These are phyloP conservation scores for Pythium sukuiense DNA, from an alignment of 352 stramenopile species.

Conservation along the genomic window DNA sequence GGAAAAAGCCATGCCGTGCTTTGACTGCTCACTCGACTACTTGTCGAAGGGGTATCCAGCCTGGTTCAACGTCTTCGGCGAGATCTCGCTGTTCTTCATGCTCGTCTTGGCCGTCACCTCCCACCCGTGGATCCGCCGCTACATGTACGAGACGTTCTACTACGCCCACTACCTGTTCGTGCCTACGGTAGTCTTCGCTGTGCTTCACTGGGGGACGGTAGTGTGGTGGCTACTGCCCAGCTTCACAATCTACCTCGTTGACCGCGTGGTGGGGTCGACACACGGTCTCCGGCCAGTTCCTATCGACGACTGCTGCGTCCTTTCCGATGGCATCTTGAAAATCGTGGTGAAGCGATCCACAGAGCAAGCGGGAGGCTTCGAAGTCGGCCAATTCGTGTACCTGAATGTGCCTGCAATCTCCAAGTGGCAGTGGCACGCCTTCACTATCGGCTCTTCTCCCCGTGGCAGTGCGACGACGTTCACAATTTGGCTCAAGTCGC, in stretches of 20 bases:
- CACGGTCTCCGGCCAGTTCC: conserved; percentile 30
- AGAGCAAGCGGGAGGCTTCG: conserved; percentile 21
- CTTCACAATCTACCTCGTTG: conserved; percentile 38
- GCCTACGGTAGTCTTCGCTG: conserved; percentile 33
- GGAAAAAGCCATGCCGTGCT: conserved; percentile 37
- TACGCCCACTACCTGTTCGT: conserved; percentile 39
- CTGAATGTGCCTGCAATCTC: conserved; percentile 46
- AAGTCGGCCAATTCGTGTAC: conserved; percentile 47
- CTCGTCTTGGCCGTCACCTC: conserved; percentile 33
- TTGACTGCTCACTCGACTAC: conserved; percentile 30
- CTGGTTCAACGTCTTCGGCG: conserved; percentile 49
- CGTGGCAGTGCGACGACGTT: conserved; percentile 22
- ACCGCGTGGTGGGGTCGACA: conserved; percentile 30
- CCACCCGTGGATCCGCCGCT: conserved; percentile 37
- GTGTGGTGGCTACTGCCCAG: conserved; percentile 41
- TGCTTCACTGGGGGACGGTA: conserved; percentile 39
- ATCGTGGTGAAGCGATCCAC: conserved; percentile 29
- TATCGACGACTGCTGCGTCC: conserved; percentile 25
- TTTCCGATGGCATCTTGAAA: conserved; percentile 34
- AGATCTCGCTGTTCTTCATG: conserved; percentile 39
- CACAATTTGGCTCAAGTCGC: conserved; percentile 43
- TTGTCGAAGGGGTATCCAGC: conserved; percentile 29
- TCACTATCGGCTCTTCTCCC: conserved; percentile 52
- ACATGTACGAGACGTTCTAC: conserved; percentile 45
- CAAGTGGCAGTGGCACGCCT: conserved; percentile 51